These are phyloP conservation scores for Angomonas ambiguus DNA, from an alignment of 208 protist species.

Conservation along the genomic window DNA sequence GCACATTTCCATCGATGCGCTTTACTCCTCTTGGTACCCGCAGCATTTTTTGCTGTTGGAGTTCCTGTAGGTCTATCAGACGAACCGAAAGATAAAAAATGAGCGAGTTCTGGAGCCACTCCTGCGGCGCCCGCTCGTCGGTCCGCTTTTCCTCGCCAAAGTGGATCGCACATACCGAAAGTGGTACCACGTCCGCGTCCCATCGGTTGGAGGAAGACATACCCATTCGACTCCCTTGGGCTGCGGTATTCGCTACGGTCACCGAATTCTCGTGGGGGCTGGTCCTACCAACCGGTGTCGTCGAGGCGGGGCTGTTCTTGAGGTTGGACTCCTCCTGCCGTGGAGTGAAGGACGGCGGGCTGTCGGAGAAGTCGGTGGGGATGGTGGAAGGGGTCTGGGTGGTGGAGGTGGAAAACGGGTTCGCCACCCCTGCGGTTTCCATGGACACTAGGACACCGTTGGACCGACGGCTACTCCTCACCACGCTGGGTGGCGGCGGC, in stretches of 20 bases:
- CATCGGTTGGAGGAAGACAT: neutral
- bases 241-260: neutral
- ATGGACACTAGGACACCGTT: neutral
- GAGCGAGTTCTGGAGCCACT: constrained; percentile 59
- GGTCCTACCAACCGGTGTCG: too few relatives aligned
- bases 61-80: constrained; percentile 60
- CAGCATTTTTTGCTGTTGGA: constrained; percentile 19
- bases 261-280: neutral
- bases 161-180: neutral
- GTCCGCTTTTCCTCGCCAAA: neutral
- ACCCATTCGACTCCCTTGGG: neutral
- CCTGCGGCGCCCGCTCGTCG: neutral
- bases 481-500: too few relatives aligned
- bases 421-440: neutral
- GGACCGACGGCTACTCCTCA: neutral
- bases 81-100: constrained; percentile 62
- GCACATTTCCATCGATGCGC: constrained; percentile 8
- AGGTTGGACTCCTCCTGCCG: too few relatives aligned
- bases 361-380: too few relatives aligned
- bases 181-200: neutral
- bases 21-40: constrained; percentile 3
- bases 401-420: neutral
- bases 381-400: neutral
- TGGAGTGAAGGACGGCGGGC: neutral
- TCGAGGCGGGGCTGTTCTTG: too few relatives aligned